Evolutionary conservation across 331 rosid genomes (phyloP).

Genomic region (Arachis monticola): DNA sequence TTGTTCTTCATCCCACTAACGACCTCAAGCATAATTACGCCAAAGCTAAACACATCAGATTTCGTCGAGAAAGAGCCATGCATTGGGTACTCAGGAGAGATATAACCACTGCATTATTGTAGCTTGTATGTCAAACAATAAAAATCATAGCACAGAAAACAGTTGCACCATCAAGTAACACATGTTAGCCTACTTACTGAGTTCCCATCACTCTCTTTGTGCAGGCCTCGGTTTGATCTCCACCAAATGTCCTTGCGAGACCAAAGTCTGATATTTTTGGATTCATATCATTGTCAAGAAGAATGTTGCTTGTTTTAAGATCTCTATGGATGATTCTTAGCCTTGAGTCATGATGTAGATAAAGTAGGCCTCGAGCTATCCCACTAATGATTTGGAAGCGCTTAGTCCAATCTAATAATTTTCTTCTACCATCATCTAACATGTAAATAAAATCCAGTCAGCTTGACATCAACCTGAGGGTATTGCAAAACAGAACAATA

Average conservation of each 20-base stretch:
- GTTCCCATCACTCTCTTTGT: slow-evolving; percentile 51
- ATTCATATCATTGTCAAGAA: slow-evolving; percentile 44
- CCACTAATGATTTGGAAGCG: slow-evolving; percentile 34
- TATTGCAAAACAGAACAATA: no score
- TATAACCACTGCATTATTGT: slow-evolving; percentile 34
- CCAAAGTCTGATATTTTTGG: slow-evolving; percentile 53
- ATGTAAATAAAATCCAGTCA: neutral
- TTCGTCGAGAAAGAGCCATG: slow-evolving; percentile 35
- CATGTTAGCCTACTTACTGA: slow-evolving; percentile 31
- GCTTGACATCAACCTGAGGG: slow-evolving; percentile 3
- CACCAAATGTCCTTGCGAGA: slow-evolving; percentile 32
- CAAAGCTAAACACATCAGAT: slow-evolving; percentile 42
- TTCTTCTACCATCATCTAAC: slow-evolving; percentile 5
- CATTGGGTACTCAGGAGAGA: slow-evolving; percentile 40
- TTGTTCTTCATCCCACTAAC: slow-evolving; percentile 37
- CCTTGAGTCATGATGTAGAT: slow-evolving; percentile 45
- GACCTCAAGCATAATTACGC: slow-evolving; percentile 30
- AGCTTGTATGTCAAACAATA: neutral
- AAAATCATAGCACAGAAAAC: neutral
- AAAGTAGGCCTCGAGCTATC: slow-evolving; percentile 29
- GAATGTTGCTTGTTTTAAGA: slow-evolving; percentile 37
- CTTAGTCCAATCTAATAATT: slow-evolving; percentile 24
- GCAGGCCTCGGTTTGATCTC: slow-evolving; percentile 39
- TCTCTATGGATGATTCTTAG: slow-evolving; percentile 30
- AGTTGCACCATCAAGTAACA: neutral